Conservation (phyloP, 108 stramenopile genomes). For the Conticribra guillardii region DNA sequence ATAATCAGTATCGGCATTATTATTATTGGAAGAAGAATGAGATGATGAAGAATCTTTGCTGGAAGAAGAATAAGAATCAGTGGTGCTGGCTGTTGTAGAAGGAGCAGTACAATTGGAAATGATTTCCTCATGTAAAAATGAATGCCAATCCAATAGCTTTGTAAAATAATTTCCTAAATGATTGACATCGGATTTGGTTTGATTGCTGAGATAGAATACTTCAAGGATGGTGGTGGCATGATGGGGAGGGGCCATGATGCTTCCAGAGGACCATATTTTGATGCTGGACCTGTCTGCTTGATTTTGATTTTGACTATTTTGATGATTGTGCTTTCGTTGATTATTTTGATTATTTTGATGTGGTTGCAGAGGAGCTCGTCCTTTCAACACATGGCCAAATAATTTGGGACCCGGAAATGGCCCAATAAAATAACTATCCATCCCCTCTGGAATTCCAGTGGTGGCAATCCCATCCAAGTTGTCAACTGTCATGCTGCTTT, state of each 20-base stretch:
- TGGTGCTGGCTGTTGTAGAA: not conserved
- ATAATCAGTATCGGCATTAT: constrained; percentile 1
- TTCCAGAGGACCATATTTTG: constrained; percentile 41
- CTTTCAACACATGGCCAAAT: constrained; percentile 7
- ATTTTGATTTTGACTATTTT: not conserved
- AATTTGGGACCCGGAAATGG: constrained; percentile 41
- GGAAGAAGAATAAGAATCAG: not conserved
- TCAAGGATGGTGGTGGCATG: constrained; percentile 48
- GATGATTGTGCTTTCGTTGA: too few species aligned
- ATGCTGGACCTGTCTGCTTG: not conserved
- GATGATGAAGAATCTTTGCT: too few species aligned
- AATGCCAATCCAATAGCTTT: constrained; percentile 39
- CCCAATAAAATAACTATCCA: constrained; percentile 27
- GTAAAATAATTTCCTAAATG: constrained; percentile 24
- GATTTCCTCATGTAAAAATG: constrained; percentile 28
- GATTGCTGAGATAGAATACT: constrained; percentile 48
- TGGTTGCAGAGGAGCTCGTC: not conserved
- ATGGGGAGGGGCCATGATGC: constrained; percentile 40
- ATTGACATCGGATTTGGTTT: constrained; percentile 38
- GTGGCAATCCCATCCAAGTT: too few species aligned
- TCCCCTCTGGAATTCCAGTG: not conserved
- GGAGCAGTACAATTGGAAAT: constrained; percentile 21
- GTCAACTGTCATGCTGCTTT: too few species aligned
- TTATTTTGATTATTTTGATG: too few species aligned
- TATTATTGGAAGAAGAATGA: too few species aligned